These are phyloP conservation scores for Cyberlindnera petersonii DNA, from an alignment of 805 yeast genomes.

Conservation along the genomic window DNA sequence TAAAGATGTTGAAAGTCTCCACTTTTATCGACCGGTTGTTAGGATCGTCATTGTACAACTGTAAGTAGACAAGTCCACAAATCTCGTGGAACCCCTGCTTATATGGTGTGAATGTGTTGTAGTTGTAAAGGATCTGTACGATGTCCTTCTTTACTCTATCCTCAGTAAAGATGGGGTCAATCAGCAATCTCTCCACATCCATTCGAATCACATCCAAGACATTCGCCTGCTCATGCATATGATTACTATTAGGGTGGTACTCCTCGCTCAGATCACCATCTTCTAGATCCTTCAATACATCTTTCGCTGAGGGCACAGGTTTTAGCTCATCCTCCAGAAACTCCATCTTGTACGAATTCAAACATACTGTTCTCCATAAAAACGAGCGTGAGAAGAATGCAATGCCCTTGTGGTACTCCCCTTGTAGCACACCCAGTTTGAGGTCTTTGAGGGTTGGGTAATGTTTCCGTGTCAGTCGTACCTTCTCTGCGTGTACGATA, in stretches of 20 bases:
- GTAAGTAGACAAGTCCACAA: conserved; percentile 42
- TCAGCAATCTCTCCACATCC: conserved; percentile 26
- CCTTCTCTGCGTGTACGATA: conserved; percentile 14
- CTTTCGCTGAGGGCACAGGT: conserved; percentile 11
- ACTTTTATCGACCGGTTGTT: conserved; percentile 12
- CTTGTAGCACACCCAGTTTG: conserved; percentile 22
- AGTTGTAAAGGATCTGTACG: conserved; percentile 25
- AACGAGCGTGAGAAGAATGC: conserved; percentile 22
- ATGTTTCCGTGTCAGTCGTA: conserved; percentile 16
- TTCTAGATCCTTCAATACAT: neutral
- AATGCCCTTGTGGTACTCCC: conserved; percentile 18
- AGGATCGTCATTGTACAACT: conserved; percentile 35
- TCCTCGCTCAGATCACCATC: conserved; percentile 1
- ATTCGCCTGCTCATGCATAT: conserved; percentile 9
- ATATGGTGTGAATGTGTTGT: conserved; percentile 28
- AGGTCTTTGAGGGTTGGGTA: conserved; percentile 21
- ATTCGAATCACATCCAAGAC: conserved; percentile 24
- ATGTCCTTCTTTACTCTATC: conserved; percentile 18
- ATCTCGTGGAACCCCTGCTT: conserved; percentile 55
- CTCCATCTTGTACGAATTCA: conserved; percentile 20
- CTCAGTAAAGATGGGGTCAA: conserved; percentile 24
- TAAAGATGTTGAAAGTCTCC: conserved; percentile 45
- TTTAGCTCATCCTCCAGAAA: conserved; percentile 19
- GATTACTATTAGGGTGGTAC: neutral
- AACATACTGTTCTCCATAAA: conserved; percentile 24